phyloP scores from a whole-genome alignment of 2,329 filamentous ascomycete species.

The Tolypocladium nubicola region DNA sequence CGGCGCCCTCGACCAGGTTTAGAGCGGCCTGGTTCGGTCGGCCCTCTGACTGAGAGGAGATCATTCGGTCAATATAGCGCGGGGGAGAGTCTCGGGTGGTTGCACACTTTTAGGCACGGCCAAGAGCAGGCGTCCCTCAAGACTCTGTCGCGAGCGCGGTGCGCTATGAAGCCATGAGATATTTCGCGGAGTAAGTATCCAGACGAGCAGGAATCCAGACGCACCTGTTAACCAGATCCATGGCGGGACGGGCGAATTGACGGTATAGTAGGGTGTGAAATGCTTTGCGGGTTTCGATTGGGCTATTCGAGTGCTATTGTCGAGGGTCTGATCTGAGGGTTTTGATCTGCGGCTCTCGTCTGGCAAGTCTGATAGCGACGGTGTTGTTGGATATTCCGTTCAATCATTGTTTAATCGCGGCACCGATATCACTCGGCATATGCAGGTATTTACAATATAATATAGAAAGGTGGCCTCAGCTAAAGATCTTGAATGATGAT shows the following conservation, averaged over 20 bases:
- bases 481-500: too few species aligned
- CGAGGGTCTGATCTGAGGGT: background rate
- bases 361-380: background rate
- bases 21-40: conserved; percentile 80
- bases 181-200: background rate
- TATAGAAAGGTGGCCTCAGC: too few species aligned
- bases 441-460: too few species aligned
- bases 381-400: background rate
- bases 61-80: background rate
- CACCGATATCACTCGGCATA: too few species aligned
- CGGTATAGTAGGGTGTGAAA: background rate
- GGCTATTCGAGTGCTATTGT: background rate
- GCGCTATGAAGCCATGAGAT: background rate
- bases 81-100: background rate
- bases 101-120: conserved; percentile 89
- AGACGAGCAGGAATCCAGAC: conserved; percentile 15
- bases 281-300: background rate
- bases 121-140: conserved; percentile 88
- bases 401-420: too few species aligned
- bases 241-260: background rate
- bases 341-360: background rate
- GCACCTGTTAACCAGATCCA: conserved; percentile 46
- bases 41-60: conserved; percentile 63
- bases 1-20: conserved; percentile 83
- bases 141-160: conserved; percentile 34